phyloP scores from a whole-genome alignment of 2,329 filamentous ascomycete genomes.

The Oidium heveae region DNA sequence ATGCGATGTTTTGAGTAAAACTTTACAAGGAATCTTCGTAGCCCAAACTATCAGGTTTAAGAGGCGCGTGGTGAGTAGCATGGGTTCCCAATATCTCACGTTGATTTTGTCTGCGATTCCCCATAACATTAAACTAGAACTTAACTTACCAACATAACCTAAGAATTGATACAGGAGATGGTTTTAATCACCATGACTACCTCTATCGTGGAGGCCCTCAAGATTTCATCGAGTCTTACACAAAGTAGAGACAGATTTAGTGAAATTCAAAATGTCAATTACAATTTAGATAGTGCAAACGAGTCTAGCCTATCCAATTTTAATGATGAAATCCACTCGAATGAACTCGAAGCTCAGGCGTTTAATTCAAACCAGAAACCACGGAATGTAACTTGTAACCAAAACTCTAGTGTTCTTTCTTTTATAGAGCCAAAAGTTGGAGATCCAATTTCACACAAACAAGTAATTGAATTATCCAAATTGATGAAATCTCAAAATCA shows the following conservation, averaged over 20 bases:
- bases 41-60: too few species aligned
- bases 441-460: slow-evolving; percentile 44
- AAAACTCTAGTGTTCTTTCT: slow-evolving; percentile 15
- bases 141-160: too few species aligned
- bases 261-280: background rate
- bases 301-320: background rate
- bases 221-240: background rate
- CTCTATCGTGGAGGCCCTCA: background rate
- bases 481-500: slow-evolving; percentile 18
- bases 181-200: background rate
- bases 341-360: background rate
- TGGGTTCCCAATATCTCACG: too few species aligned
- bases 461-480: slow-evolving; percentile 38
- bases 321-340: background rate
- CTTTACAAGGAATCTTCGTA: too few species aligned
- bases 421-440: slow-evolving; percentile 19
- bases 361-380: background rate
- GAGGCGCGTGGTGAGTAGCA: too few species aligned
- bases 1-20: too few species aligned
- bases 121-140: too few species aligned
- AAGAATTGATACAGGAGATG: background rate
- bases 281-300: background rate
- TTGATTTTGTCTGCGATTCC: too few species aligned
- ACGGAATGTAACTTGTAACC: slow-evolving; percentile 17
- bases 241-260: background rate